Evolutionary conservation across 192 early-diverging fungal genomes (phyloP).

Genomic region (Diversispora eburnea): DNA sequence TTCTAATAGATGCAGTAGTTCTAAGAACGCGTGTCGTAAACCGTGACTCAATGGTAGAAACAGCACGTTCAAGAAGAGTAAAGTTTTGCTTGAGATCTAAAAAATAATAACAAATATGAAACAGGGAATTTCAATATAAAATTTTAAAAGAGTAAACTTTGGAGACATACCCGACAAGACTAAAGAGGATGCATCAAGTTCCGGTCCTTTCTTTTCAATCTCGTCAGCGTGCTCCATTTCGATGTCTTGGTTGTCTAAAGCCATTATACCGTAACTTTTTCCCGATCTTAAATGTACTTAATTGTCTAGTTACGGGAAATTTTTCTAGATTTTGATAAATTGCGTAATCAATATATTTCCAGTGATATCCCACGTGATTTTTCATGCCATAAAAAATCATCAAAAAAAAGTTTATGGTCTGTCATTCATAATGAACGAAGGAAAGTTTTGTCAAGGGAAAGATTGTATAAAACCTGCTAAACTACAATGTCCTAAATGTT

Average conservation of each 20-base stretch:
- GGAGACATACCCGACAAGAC: slow-evolving; percentile 6
- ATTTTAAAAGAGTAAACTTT: background rate
- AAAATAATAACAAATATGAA: background rate
- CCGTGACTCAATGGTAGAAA: slow-evolving; percentile 78
- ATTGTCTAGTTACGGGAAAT: too few relatives aligned
- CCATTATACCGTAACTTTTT: background rate
- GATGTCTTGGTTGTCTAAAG: slow-evolving; percentile 10
- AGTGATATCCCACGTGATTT: too few relatives aligned
- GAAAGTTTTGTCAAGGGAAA: slow-evolving; percentile 37
- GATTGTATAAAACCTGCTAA: slow-evolving; percentile 65
- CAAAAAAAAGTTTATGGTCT: too few relatives aligned
- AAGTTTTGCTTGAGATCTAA: slow-evolving; percentile 88
- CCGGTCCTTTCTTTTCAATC: slow-evolving; percentile 13
- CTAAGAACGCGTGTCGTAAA: slow-evolving; percentile 88
- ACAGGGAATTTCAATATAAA: background rate
- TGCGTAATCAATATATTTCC: too few relatives aligned
- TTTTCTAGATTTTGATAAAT: too few relatives aligned
- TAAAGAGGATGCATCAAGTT: slow-evolving; percentile 15
- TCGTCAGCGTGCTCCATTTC: slow-evolving; percentile 21
- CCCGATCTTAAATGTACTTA: too few relatives aligned
- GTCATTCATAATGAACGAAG: slow-evolving; percentile 6
- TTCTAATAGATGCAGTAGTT: slow-evolving; percentile 73
- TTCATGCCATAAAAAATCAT: too few relatives aligned
- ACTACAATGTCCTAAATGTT: slow-evolving; percentile 79
- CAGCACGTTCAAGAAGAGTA: slow-evolving; percentile 76